phyloP scores from a whole-genome alignment of 75 land plant species.

The Cupressus sempervirens region DNA sequence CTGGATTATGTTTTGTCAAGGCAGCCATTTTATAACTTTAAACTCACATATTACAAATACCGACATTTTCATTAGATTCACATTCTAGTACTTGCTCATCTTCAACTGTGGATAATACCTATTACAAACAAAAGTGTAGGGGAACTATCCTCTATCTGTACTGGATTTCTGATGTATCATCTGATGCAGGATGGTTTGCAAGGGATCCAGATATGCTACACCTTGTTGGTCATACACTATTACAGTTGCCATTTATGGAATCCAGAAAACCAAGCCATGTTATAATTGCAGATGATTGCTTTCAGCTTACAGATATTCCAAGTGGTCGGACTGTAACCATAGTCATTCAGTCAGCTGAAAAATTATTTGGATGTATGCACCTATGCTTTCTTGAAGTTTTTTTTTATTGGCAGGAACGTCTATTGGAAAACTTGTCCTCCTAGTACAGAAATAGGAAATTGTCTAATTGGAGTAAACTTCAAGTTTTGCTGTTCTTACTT shows the following conservation, averaged over 20 bases:
- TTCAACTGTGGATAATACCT: not conserved
- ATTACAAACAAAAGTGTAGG: not conserved
- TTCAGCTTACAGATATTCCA: constrained; percentile 53
- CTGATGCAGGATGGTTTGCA: constrained; percentile 71
- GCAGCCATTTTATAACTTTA: not conserved
- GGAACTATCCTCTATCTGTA: not conserved
- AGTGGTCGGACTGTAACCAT: constrained; percentile 46
- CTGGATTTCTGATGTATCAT: not conserved
- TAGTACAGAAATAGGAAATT: not conserved
- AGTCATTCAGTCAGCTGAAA: constrained; percentile 53
- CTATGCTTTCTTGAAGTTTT: not conserved
- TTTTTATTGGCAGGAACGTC: not conserved
- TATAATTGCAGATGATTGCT: constrained; percentile 75
- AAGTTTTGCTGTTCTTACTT: not conserved
- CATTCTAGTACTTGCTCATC: not conserved
- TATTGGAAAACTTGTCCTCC: not conserved
- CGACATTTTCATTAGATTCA: not conserved
- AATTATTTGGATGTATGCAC: constrained; percentile 72
- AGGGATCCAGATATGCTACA: constrained; percentile 58
- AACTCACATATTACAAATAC: not conserved
- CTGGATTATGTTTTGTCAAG: not conserved
- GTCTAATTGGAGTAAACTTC: not conserved
- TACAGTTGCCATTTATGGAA: constrained; percentile 38
- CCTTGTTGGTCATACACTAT: constrained; percentile 58
- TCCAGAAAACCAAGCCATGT: constrained; percentile 39